phyloP scores from a whole-genome alignment of 2,329 filamentous ascomycete species.

The Penicillium sp. region DNA sequence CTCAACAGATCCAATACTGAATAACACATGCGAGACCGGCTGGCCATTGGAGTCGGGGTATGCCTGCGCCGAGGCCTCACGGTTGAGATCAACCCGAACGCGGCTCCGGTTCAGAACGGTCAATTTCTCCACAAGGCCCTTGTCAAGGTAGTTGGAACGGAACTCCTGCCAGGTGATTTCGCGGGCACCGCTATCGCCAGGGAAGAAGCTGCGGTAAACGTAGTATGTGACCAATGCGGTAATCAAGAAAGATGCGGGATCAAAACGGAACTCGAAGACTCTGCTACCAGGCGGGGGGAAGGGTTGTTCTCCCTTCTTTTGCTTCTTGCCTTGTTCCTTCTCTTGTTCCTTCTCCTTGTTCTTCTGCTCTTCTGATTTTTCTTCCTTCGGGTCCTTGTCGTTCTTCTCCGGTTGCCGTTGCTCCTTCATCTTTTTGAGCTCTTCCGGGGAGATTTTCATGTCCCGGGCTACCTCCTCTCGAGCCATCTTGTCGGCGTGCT shows the following conservation, averaged over 20 bases:
- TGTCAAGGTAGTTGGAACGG: slow-evolving; percentile 88
- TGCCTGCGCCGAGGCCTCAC: slow-evolving; percentile 70
- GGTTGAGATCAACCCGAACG: slow-evolving; percentile 80
- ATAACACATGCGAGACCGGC: slow-evolving; percentile 81
- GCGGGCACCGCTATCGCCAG: slow-evolving; percentile 63
- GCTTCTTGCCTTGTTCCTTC: slow-evolving; percentile 29
- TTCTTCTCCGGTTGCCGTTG: slow-evolving; percentile 30
- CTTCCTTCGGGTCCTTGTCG: slow-evolving; percentile 25
- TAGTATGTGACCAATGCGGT: slow-evolving; percentile 66
- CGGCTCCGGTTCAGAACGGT: slow-evolving; percentile 75
- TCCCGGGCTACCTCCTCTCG: slow-evolving; percentile 30
- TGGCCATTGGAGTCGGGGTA: slow-evolving; percentile 77
- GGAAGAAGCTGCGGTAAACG: slow-evolving; percentile 67
- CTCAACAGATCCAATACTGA: slow-evolving; percentile 93
- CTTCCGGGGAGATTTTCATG: slow-evolving; percentile 19
- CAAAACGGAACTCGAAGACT: slow-evolving; percentile 54
- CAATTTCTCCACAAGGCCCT: slow-evolving; percentile 92
- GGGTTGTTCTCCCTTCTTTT: slow-evolving; percentile 28
- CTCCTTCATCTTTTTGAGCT: slow-evolving; percentile 17
- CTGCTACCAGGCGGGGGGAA: slow-evolving; percentile 36
- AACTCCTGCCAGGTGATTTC: slow-evolving; percentile 99
- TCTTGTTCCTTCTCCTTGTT: slow-evolving; percentile 32
- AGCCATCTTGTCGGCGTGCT: slow-evolving; percentile 42
- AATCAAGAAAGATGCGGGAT: slow-evolving; percentile 61
- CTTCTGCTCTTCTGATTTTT: slow-evolving; percentile 23